These are phyloP conservation scores for Ilyonectria mors-panacis DNA, from an alignment of 2,329 filamentous ascomycete genomes.

Conservation along the genomic window DNA sequence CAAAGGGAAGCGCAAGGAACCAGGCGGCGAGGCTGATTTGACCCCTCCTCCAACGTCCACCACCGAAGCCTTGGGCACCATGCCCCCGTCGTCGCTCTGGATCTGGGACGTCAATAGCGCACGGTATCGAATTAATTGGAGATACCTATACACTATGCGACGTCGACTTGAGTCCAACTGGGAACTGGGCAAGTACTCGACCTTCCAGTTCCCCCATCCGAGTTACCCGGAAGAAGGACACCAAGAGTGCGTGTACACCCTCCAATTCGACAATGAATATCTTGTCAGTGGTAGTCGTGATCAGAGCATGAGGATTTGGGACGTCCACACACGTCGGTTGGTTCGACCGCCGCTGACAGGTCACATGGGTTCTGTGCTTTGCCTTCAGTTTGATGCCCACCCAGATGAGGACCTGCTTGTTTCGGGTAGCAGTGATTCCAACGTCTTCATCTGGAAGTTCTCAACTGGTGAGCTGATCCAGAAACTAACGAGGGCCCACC, in stretches of 20 bases:
- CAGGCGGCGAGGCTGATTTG: slow-evolving; percentile 51
- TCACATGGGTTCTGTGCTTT: slow-evolving; percentile 90
- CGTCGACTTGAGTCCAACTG: slow-evolving; percentile 90
- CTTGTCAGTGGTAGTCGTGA: slow-evolving; percentile 96
- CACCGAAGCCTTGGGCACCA: slow-evolving; percentile 46
- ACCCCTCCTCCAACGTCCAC: slow-evolving; percentile 50
- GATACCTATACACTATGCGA: slow-evolving; percentile 91
- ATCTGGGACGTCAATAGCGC: slow-evolving; percentile 64
- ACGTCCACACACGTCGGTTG: slow-evolving; percentile 86
- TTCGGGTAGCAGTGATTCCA: slow-evolving; percentile 93
- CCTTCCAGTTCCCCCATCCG: slow-evolving; percentile 93
- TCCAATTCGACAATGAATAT: slow-evolving; percentile 89
- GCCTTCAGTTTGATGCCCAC: slow-evolving; percentile 92
- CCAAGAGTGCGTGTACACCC: slow-evolving; percentile 92
- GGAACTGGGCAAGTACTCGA: slow-evolving; percentile 84
- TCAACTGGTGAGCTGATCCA: slow-evolving; percentile 89
- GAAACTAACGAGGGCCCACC: slow-evolving; percentile 82
- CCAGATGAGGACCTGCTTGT: slow-evolving; percentile 93
- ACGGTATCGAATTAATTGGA: slow-evolving; percentile 85
- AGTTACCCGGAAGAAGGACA: slow-evolving; percentile 86
- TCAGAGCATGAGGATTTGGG: slow-evolving; percentile 89
- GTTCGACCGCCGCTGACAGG: slow-evolving; percentile 80
- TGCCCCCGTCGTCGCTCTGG: slow-evolving; percentile 65
- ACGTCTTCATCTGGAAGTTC: slow-evolving; percentile 93
- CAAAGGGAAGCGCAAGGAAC: slow-evolving; percentile 56